These are phyloP conservation scores for Amanita polypyramis DNA, from an alignment of 768 basidiomycete genomes.

Conservation along the genomic window DNA sequence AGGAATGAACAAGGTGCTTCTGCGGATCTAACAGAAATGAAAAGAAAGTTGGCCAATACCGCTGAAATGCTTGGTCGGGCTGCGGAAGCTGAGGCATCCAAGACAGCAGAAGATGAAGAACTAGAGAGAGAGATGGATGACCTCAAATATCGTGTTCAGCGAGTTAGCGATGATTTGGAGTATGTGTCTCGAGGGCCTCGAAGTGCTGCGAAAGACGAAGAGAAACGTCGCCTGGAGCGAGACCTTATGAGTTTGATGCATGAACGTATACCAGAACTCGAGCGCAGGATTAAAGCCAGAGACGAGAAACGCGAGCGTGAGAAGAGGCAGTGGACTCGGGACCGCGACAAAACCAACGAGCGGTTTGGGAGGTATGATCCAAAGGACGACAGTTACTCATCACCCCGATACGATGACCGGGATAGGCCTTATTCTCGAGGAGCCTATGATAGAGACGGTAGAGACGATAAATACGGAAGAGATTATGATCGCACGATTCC, in stretches of 20 bases:
- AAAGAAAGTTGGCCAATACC: constrained; percentile 69
- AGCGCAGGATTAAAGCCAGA: constrained; percentile 69
- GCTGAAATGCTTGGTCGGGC: constrained; percentile 71
- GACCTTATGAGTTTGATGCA: constrained; percentile 82
- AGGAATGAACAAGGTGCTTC: constrained; percentile 53
- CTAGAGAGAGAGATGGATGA: constrained; percentile 88
- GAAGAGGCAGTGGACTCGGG: constrained; percentile 65
- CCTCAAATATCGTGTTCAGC: constrained; percentile 71
- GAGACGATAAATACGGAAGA: constrained; percentile 29
- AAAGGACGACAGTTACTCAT: constrained; percentile 31
- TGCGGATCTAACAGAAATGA: constrained; percentile 78
- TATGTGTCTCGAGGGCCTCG: constrained; percentile 72
- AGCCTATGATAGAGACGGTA: constrained; percentile 22
- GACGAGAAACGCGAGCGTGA: constrained; percentile 72
- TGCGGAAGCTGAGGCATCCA: constrained; percentile 47
- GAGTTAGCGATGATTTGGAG: constrained; percentile 88
- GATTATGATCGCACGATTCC: constrained; percentile 18
- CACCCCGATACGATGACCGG: constrained; percentile 33
- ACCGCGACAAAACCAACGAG: constrained; percentile 79
- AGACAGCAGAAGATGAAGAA: constrained; percentile 76
- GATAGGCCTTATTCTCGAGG: constrained; percentile 47
- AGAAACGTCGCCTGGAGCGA: constrained; percentile 76
- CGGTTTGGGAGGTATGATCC: constrained; percentile 62
- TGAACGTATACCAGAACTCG: constrained; percentile 84
- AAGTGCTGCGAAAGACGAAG: constrained; percentile 68